Evolutionary conservation across 352 stramenopile species (phyloP), one percentile per base, ranked within the genome.

Genomic region (Pythium apleroticum): DNA sequence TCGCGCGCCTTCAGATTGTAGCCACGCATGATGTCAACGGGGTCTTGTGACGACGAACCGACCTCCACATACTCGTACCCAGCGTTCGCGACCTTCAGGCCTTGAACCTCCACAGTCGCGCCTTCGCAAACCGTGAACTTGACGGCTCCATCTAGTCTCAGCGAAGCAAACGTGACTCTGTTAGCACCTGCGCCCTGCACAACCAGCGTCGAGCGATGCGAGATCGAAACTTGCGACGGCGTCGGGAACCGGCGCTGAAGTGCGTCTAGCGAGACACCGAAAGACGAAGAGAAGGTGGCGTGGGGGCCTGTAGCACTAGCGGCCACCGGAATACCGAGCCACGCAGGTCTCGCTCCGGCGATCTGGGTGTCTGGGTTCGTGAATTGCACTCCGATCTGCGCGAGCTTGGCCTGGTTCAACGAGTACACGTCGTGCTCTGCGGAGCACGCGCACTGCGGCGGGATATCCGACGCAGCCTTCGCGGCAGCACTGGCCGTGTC

Each of bases 381-480:
- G 22, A 68, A 33, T 5, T n/a, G 9, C 14, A 68, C 55, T 15
- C 66, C 66, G 5, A 72, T 1, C 43, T 65, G 22, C 74, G 50
- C 12, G 15, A 91, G 53, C 52, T 84, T 86, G 30, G 66, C 61
- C 8, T 68, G 65, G 58, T 88, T 84, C 39, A 77, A 60, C 3
- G 74, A 68, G 52, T 86, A 89, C 10, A 89, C 52, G 31, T 91
- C 83, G 67, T 89, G 80, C 28, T 91, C 83, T 1, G 80, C 75
- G 1, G 83, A 89, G 31, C 77, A 78, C 0, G 81, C 81, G 20
- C 80, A 88, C 52, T 91, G 80, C n/a, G 80, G 78, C 0, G 80
- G 80, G 22, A 89, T 75, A 46, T 86, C 80, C 22, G 80, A 45
- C 20, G 71, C 68, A 1, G 64, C 77, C 56, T 91, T 91, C 4